Evolutionary conservation across 108 stramenopile species (phyloP), one percentile per base, ranked within the genome.

Genomic region (Aureococcus anophagefferens): DNA sequence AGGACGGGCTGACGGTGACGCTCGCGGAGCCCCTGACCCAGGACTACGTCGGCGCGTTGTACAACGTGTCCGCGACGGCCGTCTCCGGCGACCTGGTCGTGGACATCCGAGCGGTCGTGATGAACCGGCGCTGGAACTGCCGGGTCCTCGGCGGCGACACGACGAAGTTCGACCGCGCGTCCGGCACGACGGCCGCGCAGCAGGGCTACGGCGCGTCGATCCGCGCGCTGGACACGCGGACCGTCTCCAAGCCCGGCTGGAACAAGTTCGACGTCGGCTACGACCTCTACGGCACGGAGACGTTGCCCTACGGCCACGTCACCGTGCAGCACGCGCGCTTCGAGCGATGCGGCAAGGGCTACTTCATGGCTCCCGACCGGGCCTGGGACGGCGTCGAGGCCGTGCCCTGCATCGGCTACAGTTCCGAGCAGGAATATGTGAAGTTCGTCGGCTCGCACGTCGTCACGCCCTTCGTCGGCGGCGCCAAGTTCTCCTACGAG

Each of bases 161-260:
- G 46, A 29, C 46, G 25, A 28, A 30, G 0, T 71, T 28, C 18
- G 70, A 71, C 34, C 70, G 63, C 25, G 35, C 63, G 0, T 28
- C 34, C 35, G 70, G 70, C 21, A 17, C 63, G 4, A 33, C 63
- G 29, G 33, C 63, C 34, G 5, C 25, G 35, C 35, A 34, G 35
- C 33, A 14, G 34, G 70, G 63, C 62, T 71, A 37, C 17, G 70
- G 70, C 33, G 70, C 63, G 15, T 13, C 16, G 18, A 30, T 71
- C 36, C 35, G 35, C 63, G 62, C 70, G 25, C 16, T 33, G 62
- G 30, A 29, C 29, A 33, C 70, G 9, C 28, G 17, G 18, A 30
- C 63, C 33, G 70, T 35, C 29, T 3, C 21, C 17, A 71, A 71
- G 70, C 70, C 45, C 15, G 70, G 70, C 70, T 71, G 70, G 70